These are phyloP conservation scores for Lactarius tabidus DNA, from an alignment of 768 basidiomycete species.

Conservation along the genomic window DNA sequence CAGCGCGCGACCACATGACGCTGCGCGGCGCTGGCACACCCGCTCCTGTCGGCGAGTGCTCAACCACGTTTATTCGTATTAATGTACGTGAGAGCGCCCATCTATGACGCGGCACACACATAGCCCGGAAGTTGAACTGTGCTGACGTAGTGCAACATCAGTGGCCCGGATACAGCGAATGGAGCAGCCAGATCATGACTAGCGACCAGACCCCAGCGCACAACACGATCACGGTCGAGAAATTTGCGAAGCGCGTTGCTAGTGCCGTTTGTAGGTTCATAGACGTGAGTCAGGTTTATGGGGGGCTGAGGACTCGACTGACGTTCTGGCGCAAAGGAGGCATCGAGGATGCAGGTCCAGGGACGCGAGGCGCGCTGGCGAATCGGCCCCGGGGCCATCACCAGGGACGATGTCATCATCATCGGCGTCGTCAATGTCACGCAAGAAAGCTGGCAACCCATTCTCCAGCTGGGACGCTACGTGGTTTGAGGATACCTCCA, in stretches of 20 bases:
- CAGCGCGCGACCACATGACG: neutral
- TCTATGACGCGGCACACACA: no score
- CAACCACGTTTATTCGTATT: constrained; percentile 8
- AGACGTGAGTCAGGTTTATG: no score
- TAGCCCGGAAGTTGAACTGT: no score
- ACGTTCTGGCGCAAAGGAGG: neutral
- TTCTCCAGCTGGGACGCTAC: constrained; percentile 15
- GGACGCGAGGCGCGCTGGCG: constrained; percentile 1
- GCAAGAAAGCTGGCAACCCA: constrained; percentile 21
- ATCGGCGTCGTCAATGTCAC: constrained; percentile 14
- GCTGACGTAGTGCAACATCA: neutral
- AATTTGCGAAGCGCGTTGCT: constrained; percentile 13
- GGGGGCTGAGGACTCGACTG: no score
- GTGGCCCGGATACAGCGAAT: constrained; percentile 9
- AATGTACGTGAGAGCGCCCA: constrained; percentile 1
- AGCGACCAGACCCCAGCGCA: constrained; percentile 5
- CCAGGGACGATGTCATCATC: neutral
- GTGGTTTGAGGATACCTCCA: neutral
- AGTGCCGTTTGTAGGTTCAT: constrained; percentile 6
- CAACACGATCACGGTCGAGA: constrained; percentile 4
- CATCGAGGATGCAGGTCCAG: neutral
- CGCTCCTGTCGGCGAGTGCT: neutral
- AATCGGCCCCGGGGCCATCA: neutral
- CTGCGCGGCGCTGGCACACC: neutral
- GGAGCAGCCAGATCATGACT: constrained; percentile 14